Evolutionary conservation across 768 basidiomycete genomes (phyloP).

Genomic region (Boletus fagicola): DNA sequence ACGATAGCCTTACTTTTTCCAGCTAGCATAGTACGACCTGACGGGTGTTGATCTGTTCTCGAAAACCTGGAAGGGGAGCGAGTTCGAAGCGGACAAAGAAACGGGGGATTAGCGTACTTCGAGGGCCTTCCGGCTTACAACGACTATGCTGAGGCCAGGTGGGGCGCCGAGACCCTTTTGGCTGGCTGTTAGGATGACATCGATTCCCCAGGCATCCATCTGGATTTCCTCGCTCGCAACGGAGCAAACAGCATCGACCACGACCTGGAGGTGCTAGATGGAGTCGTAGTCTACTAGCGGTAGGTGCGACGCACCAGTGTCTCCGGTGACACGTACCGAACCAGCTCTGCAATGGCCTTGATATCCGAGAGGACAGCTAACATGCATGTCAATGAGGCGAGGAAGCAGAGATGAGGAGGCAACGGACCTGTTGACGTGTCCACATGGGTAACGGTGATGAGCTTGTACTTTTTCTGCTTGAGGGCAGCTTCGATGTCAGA

Average conservation of each 20-base stretch:
- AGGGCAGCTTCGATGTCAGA: slow-evolving; percentile 67
- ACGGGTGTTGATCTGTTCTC: slow-evolving; percentile 45
- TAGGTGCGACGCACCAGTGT: slow-evolving; percentile 57
- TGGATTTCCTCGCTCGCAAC: slow-evolving; percentile 94
- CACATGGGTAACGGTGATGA: slow-evolving; percentile 93
- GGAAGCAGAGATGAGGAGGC: no score
- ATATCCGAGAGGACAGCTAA: slow-evolving; percentile 83
- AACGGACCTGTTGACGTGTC: slow-evolving; percentile 77
- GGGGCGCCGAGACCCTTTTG: slow-evolving; percentile 94
- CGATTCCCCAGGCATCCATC: slow-evolving; percentile 92
- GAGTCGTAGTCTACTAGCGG: not conserved
- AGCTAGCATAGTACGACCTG: slow-evolving; percentile 82
- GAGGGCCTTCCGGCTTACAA: slow-evolving; percentile 79
- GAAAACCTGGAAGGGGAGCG: not conserved
- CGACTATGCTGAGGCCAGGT: slow-evolving; percentile 86
- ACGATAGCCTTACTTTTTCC: slow-evolving; percentile 62
- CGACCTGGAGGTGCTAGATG: slow-evolving; percentile 44
- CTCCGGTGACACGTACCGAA: slow-evolving; percentile 75
- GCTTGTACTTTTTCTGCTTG: slow-evolving; percentile 77
- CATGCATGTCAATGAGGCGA: slow-evolving; percentile 2
- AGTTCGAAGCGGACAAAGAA: not conserved
- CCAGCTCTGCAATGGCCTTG: slow-evolving; percentile 68
- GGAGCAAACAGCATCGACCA: slow-evolving; percentile 93
- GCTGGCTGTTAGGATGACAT: slow-evolving; percentile 81
- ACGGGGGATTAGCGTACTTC: slow-evolving; percentile 37